Evolutionary conservation across 257 asterid genomes (phyloP).

Genomic region (Parsonsia alboflavescens): DNA sequence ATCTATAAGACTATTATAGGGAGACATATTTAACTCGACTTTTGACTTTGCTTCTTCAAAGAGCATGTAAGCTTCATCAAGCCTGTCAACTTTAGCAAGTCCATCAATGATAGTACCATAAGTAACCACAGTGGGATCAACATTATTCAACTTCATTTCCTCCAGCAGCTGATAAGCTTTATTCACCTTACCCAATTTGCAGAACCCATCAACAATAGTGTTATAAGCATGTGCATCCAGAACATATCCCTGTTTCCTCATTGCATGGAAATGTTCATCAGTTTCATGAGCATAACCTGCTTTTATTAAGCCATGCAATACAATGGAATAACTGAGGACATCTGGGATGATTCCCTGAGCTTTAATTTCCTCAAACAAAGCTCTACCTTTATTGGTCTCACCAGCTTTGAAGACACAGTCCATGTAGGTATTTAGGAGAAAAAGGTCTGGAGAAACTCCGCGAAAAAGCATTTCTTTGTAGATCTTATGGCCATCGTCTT

Average conservation of each 20-base stretch:
- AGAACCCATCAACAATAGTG: conserved; percentile 75
- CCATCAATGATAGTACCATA: conserved; percentile 83
- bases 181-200: conserved; percentile 74
- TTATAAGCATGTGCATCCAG: conserved; percentile 75
- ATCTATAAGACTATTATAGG: conserved; percentile 74
- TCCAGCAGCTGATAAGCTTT: conserved; percentile 85
- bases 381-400: conserved; percentile 63
- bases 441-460: conserved; percentile 55
- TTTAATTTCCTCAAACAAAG: conserved; percentile 66
- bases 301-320: conserved; percentile 71
- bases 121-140: conserved; percentile 63
- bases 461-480: conserved; percentile 67
- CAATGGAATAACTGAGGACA: conserved; percentile 72
- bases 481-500: conserved; percentile 71
- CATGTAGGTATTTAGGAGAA: conserved; percentile 74
- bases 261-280: conserved; percentile 54
- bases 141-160: conserved; percentile 79
- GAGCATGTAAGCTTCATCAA: conserved; percentile 89
- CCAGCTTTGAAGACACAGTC: conserved; percentile 81
- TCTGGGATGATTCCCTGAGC: conserved; percentile 51
- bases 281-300: conserved; percentile 87
- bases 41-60: conserved; percentile 90
- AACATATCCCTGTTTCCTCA: conserved; percentile 73
- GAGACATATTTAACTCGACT: conserved; percentile 48
- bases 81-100: conserved; percentile 81